Percentiles rank a stretch among this genome's conserved stretches.
phyloP scores from a whole-genome alignment of 2,329 filamentous ascomycete genomes.

The Aschersonia sp. region DNA sequence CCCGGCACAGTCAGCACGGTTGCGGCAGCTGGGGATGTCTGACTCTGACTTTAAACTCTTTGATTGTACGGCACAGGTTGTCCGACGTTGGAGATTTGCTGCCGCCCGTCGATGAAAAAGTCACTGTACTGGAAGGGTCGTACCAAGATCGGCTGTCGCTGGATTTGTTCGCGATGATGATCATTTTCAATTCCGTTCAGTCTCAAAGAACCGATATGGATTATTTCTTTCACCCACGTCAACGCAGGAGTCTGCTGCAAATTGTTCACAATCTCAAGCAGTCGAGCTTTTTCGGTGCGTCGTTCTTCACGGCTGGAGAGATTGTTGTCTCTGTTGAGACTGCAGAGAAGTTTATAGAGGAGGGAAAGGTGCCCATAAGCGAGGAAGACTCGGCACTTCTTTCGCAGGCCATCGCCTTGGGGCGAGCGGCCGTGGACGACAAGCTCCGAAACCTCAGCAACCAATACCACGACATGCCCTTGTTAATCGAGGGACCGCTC shows the following conservation, averaged over 20 bases:
- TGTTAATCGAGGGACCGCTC: constrained; percentile 57
- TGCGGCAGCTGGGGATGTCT: constrained; percentile 49
- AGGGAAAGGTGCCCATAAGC: constrained; percentile 44
- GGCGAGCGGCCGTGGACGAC: constrained; percentile 44
- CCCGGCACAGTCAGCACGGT: constrained; percentile 32
- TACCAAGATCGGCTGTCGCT: constrained; percentile 72
- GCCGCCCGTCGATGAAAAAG: constrained; percentile 56
- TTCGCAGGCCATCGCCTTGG: constrained; percentile 48
- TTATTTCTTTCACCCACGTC: constrained; percentile 75
- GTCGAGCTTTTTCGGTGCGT: constrained; percentile 72
- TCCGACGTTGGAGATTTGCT: constrained; percentile 56
- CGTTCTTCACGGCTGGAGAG: constrained; percentile 53
- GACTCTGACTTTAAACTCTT: constrained; percentile 53
- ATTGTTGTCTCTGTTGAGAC: constrained; percentile 50
- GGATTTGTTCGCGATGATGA: constrained; percentile 72
- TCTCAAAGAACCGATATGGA: constrained; percentile 73
- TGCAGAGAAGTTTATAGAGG: constrained; percentile 51
- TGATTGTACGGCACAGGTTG: constrained; percentile 69
- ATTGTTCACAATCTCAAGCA: constrained; percentile 69
- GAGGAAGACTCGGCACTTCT: constrained; percentile 47
- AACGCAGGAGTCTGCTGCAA: constrained; percentile 48
- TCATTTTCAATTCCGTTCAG: constrained; percentile 76
- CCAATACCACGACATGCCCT: constrained; percentile 60
- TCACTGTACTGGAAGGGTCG: constrained; percentile 64
- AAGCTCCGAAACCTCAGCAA: constrained; percentile 52